phyloP scores from a whole-genome alignment of 2,329 filamentous ascomycete genomes.

The Trichophyton schoenleinii region DNA sequence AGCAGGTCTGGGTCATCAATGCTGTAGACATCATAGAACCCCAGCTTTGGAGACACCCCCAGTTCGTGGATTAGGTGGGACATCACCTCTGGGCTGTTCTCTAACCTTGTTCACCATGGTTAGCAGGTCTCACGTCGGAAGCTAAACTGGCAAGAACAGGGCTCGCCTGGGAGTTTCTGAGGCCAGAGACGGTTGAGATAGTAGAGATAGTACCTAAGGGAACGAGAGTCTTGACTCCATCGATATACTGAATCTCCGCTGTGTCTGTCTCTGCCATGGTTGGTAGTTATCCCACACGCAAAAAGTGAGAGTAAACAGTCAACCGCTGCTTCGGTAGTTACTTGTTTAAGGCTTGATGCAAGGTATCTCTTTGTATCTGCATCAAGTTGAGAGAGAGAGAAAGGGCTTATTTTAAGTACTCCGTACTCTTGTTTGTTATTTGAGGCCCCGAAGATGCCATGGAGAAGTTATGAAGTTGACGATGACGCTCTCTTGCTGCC shows the following conservation, averaged over 20 bases:
- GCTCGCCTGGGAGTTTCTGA: not conserved
- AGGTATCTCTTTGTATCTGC: not conserved
- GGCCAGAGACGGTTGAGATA: not conserved
- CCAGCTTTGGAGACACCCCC: slow-evolving; percentile 35
- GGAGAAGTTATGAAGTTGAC: not conserved
- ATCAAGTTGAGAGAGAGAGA: not conserved
- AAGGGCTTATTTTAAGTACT: no score
- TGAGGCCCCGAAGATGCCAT: not conserved
- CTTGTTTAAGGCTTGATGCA: not conserved
- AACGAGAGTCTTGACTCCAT: slow-evolving; percentile 24
- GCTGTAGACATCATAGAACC: slow-evolving; percentile 44
- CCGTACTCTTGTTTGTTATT: not conserved
- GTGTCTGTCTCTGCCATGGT: slow-evolving; percentile 6
- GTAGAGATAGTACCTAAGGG: slow-evolving; percentile 19
- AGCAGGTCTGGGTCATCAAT: slow-evolving; percentile 40
- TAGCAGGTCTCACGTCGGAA: slow-evolving; percentile 4
- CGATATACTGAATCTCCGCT: slow-evolving; percentile 14
- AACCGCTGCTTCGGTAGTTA: not conserved
- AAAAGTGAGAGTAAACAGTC: not conserved
- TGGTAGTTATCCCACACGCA: not conserved
- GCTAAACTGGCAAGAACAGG: not conserved
- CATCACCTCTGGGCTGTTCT: slow-evolving; percentile 47
- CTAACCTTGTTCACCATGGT: slow-evolving; percentile 19
- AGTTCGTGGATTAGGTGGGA: slow-evolving; percentile 38
- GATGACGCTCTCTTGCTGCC: not conserved